Percentiles rank a stretch among this genome's conserved stretches.
Conservation (phyloP, 192 early-diverging fungal genomes). For the Backusella circina region DNA sequence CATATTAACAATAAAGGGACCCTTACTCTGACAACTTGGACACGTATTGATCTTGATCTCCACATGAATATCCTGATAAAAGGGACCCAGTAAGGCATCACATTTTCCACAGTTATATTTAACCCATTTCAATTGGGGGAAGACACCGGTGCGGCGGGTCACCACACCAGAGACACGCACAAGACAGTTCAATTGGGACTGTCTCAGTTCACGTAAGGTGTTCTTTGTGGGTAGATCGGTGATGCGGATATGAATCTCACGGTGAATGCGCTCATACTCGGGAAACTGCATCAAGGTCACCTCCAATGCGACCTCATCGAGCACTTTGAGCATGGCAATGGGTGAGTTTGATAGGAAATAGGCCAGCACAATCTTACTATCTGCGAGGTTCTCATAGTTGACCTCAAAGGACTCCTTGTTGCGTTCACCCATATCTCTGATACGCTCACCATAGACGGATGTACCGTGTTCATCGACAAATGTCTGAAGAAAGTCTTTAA, state of each 20-base stretch:
- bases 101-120: constrained; percentile 97
- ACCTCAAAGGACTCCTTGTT: constrained; percentile 87
- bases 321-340: constrained; percentile 81
- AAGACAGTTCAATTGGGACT: constrained; percentile 87
- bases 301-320: constrained; percentile 92
- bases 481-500: constrained; percentile 84
- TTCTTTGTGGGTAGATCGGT: constrained; percentile 81
- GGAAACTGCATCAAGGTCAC: constrained; percentile 86
- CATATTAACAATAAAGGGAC: constrained; percentile 86
- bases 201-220: constrained; percentile 87
- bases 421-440: constrained; percentile 75
- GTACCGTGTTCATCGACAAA: constrained; percentile 83
- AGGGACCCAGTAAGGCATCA: constrained; percentile 85
- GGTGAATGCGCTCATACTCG: constrained; percentile 85
- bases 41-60: constrained; percentile 87
- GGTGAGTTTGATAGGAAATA: constrained; percentile 89
- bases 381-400: constrained; percentile 75
- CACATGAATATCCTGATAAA: constrained; percentile 85
- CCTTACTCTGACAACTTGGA: constrained; percentile 84
- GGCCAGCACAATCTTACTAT: constrained; percentile 81
- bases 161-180: constrained; percentile 91
- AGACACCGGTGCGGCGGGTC: constrained; percentile 89
- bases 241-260: constrained; percentile 94
- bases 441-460: constrained; percentile 91
- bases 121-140: constrained; percentile 95